Percentiles rank a stretch among this genome's conserved stretches.
These are phyloP conservation scores for Trichoderma gracile DNA, from an alignment of 2,329 filamentous ascomycete species.

Conservation along the genomic window DNA sequence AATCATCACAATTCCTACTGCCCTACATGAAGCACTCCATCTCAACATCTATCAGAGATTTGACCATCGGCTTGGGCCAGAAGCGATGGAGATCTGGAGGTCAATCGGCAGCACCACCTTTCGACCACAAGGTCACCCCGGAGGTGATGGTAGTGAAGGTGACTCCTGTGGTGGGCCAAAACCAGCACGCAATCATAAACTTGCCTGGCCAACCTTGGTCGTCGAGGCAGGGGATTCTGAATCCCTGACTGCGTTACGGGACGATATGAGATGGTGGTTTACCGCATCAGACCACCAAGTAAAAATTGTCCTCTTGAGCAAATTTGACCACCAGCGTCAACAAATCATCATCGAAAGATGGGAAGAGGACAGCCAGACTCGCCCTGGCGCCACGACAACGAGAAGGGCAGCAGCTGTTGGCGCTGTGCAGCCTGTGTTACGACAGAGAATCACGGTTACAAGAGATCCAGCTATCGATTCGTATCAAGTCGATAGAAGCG, in stretches of 20 bases:
- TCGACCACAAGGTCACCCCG: not conserved
- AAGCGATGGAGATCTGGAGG: not conserved
- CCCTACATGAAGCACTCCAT: not conserved
- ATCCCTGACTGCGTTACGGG: not conserved
- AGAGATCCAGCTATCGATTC: not conserved
- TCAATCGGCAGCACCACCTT: not conserved
- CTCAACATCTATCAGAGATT: not conserved
- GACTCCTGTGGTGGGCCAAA: not conserved
- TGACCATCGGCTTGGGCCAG: not conserved
- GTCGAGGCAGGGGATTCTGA: conserved; percentile 1
- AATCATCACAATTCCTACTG: not conserved
- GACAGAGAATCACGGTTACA: not conserved
- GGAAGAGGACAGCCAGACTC: not conserved
- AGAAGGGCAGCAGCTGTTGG: not conserved
- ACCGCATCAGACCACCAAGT: not conserved
- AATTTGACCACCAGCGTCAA: not conserved
- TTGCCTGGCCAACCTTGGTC: not conserved
- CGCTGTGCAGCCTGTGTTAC: not conserved
- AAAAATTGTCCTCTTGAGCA: not conserved
- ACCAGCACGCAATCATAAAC: not conserved
- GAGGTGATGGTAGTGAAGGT: not conserved
- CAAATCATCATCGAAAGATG: not conserved
- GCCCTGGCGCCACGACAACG: not conserved
- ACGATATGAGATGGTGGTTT: conserved; percentile 3
- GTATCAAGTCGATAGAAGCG: too few relatives aligned